Conservation (phyloP, 495 filamentous ascomycete species). For the Penicillium egyptiacum region DNA sequence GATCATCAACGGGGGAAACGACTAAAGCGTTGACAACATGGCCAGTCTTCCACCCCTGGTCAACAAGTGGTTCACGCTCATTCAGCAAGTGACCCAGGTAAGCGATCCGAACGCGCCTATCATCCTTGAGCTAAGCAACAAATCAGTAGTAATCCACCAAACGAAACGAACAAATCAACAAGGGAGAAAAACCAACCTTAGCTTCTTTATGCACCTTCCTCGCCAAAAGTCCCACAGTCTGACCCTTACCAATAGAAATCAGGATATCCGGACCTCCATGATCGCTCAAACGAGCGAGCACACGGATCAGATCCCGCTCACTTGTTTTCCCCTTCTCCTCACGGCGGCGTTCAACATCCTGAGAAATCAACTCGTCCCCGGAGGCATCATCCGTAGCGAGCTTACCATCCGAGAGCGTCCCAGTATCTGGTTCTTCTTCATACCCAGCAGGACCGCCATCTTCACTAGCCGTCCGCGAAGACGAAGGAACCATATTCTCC, state of each 20-base stretch:
- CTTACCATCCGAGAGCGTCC: conserved; percentile 50
- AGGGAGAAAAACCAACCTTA: conserved; percentile 50
- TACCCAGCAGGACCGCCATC: conserved; percentile 34
- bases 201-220: conserved; percentile 64
- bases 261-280: conserved; percentile 62
- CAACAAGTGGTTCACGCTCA: conserved; percentile 59
- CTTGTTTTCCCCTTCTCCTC: conserved; percentile 64
- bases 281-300: conserved; percentile 69
- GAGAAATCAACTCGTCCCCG: conserved; percentile 47
- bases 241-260: conserved; percentile 57
- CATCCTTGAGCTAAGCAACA: conserved; percentile 41
- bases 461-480: conserved; percentile 12
- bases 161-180: not conserved
- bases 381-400: conserved; percentile 44
- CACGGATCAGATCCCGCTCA: conserved; percentile 55
- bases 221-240: conserved; percentile 62
- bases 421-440: conserved; percentile 37
- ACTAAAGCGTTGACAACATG: conserved; percentile 81
- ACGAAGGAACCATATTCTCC: conserved; percentile 57
- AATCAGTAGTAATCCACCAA: conserved; percentile 6
- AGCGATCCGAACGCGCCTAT: conserved; percentile 63
- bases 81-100: conserved; percentile 80
- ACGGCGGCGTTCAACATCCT: conserved; percentile 56
- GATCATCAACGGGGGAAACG: conserved; percentile 38
- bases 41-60: conserved; percentile 74